Evolutionary conservation across 2,329 filamentous ascomycete species (phyloP).

Genomic region (Teratosphaeriaceae sp.): DNA sequence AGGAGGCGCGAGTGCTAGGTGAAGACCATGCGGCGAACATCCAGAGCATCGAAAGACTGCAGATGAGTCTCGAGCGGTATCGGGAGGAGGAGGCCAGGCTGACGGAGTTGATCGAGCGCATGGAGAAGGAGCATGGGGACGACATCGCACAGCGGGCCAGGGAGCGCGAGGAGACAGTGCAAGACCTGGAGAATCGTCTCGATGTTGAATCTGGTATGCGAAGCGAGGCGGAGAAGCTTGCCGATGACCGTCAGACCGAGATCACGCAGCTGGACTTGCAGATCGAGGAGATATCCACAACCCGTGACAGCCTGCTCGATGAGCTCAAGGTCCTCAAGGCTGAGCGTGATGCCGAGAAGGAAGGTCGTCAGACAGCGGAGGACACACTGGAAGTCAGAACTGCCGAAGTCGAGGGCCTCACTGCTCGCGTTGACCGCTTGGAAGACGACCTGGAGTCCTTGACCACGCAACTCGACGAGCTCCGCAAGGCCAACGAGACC

Average conservation of each 20-base stretch:
- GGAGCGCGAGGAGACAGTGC: conserved; percentile 31
- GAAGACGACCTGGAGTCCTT: conserved; percentile 27
- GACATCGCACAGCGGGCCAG: conserved; percentile 33
- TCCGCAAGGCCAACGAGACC: conserved; percentile 32
- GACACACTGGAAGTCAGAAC: conserved; percentile 32
- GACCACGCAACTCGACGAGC: conserved; percentile 29
- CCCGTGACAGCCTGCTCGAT: conserved; percentile 28
- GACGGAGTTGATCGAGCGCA: conserved; percentile 30
- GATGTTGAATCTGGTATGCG: conserved; percentile 32
- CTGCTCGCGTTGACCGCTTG: conserved; percentile 28
- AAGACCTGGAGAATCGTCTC: conserved; percentile 32
- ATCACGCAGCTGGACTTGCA: conserved; percentile 35
- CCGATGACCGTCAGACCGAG: conserved; percentile 30
- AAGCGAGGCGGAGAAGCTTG: conserved; percentile 33
- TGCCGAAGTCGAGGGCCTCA: conserved; percentile 32
- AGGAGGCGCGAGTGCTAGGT: conserved; percentile 17
- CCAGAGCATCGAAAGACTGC: conserved; percentile 31
- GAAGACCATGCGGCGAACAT: conserved; percentile 29
- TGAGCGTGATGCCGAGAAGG: conserved; percentile 29
- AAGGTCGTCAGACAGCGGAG: conserved; percentile 29
- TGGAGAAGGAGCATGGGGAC: conserved; percentile 34
- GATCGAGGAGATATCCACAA: conserved; percentile 30
- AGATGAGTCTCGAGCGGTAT: conserved; percentile 33
- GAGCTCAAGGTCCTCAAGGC: conserved; percentile 30
- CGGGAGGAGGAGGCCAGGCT: conserved; percentile 33